Base-by-base conservation (phyloP, 768 basidiomycete genomes). In the Hortiboletus flavorubellus region DNA sequence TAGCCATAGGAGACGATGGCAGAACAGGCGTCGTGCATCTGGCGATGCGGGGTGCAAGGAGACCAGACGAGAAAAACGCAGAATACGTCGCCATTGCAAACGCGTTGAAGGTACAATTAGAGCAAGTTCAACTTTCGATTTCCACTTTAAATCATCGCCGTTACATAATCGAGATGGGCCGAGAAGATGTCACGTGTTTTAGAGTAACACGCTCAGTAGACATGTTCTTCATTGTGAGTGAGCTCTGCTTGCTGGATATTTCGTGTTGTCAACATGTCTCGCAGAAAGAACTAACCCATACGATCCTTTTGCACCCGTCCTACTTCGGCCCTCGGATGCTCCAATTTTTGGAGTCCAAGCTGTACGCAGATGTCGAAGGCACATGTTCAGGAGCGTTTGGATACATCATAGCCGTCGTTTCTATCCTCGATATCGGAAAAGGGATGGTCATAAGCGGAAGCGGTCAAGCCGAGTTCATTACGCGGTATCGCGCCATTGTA, bases 241-340 rank as follows among this genome's bases (percentile, higher is more conserved):
- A 45, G 12, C 34, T 46, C 16, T 23, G 23, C 43, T 48, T 31
- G 31, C 47, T 34, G 14, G n/a, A 12, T 33, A 7, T 58, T 23
- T 45, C 18, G 44, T 33, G 44, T 50, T 51, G 31, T 56, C 33
- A 47, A 59, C 34, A 49, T 53, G 15, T 1, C 5, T 33, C 39
- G 29, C 52, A 98, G 96, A 96, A 97, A 82, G 90, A 95, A 70
- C 82, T 99, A 9, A 91, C 91, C n/a, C 94, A 98, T 70, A 96
- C 94, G 5, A 97, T 98, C 68, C 85, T 95, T 37, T 82, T 99
- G 26, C 96, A 98, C 69, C 97, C 97, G 26, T 98, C 96, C 16
- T 99, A 97, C 73, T 99, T 99, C 69, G 95, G 95, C 8, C 92
- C 96, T 10, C 88, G 91, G 59, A 94, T 98, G 85, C 84, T 92